phyloP scores from a whole-genome alignment of 148 eudicot genomes.

The Cornus kousa region DNA sequence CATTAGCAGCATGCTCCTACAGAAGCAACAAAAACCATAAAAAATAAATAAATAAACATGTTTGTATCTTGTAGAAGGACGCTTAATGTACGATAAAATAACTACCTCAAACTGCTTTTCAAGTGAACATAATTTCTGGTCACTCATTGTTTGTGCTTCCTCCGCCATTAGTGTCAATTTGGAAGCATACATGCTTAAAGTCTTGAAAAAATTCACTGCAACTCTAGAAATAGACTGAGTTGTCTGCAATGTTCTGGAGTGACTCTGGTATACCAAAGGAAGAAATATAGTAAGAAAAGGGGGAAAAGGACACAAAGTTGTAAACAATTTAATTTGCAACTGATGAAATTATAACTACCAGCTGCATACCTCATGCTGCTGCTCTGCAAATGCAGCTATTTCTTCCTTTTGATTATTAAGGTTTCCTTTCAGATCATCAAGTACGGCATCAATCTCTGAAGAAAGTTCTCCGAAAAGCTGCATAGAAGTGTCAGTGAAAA shows the following conservation, averaged over 20 bases:
- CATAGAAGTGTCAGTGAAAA: background rate
- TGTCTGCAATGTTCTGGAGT: constrained; percentile 1
- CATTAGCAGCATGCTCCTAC: constrained; percentile 22
- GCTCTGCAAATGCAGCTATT: constrained; percentile 16
- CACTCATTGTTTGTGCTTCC: constrained; percentile 17
- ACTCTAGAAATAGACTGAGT: constrained; percentile 17
- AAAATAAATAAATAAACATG: no score
- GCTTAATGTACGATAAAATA: background rate
- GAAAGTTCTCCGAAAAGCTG: constrained; percentile 23
- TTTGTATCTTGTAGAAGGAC: background rate
- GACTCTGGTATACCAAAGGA: constrained; percentile 9
- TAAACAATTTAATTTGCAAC: background rate
- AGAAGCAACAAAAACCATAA: background rate
- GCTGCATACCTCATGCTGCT: constrained; percentile 22
- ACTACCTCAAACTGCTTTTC: constrained; percentile 26
- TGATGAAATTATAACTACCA: background rate
- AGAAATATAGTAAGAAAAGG: background rate
- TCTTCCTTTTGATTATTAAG: constrained; percentile 21
- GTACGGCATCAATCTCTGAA: constrained; percentile 14
- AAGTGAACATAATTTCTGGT: constrained; percentile 22
- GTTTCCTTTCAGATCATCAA: constrained; percentile 17
- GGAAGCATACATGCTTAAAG: constrained; percentile 12
- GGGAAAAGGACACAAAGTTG: background rate
- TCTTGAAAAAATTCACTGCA: constrained; percentile 21
- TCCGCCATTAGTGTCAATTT: constrained; percentile 18